Percentiles rank a stretch among this genome's conserved stretches.
Conservation (phyloP, 306 rosid species). For the Cyclanthera cordifolia region DNA sequence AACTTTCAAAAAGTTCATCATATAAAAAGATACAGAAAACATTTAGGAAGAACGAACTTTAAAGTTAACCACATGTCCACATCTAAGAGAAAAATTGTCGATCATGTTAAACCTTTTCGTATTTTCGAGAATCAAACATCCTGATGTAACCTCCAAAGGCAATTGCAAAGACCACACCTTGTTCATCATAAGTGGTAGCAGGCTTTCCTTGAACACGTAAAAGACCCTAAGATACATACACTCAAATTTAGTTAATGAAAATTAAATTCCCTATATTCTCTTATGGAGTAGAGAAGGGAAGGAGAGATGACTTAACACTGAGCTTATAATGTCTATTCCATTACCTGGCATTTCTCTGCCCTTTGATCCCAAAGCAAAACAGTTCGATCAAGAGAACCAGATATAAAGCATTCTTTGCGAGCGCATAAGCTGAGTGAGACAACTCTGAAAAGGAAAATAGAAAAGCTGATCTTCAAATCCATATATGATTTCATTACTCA, state of each 20-base stretch:
- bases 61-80: neutral
- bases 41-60: constrained; percentile 1
- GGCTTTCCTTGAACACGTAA: constrained; percentile 94
- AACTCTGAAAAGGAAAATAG: constrained; percentile 34
- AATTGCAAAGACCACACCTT: constrained; percentile 79
- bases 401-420: constrained; percentile 75
- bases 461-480: neutral
- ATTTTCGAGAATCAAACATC: constrained; percentile 85
- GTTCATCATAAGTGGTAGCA: constrained; percentile 83
- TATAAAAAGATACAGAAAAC: constrained; percentile 13
- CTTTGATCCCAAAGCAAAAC: constrained; percentile 95
- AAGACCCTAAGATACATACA: constrained; percentile 45
- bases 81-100: neutral
- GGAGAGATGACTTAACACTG: neutral
- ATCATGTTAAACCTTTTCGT: constrained; percentile 53
- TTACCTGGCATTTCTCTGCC: constrained; percentile 88
- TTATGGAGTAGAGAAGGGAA: neutral
- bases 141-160: constrained; percentile 84
- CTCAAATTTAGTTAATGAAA: neutral
- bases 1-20: constrained; percentile 19
- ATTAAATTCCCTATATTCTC: neutral
- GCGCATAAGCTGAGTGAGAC: constrained; percentile 88
- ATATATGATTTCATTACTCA: neutral
- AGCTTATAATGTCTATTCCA: constrained; percentile 13
- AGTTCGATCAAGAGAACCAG: constrained; percentile 88